Evolutionary conservation across 352 stramenopile genomes (phyloP), one percentile per base, ranked within the genome.

Genomic region (Saprolegnia parasitica): DNA sequence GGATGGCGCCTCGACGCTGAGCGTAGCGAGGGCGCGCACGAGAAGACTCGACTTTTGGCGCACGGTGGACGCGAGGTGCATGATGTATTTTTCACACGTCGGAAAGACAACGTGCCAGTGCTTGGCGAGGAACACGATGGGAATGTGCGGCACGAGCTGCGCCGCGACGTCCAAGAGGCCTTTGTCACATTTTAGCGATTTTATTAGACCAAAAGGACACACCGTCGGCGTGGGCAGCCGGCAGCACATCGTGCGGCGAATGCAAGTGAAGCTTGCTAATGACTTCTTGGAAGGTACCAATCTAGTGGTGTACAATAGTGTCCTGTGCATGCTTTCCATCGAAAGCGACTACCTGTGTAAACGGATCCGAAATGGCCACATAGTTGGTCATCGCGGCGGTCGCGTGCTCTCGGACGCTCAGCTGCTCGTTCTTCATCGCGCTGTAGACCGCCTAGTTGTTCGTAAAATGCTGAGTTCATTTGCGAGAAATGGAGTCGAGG

Each of bases 31-130:
- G 9, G 80, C 74, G 16, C 78, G 47, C 18, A 90, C 75, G 23
- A 90, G 77, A 1, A 47, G 74, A 50, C 79, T 88, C 58, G 78
- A 81, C 60, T 79, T 77, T 35, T 87, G 79, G 0, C 82, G 79
- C 26, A 90, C 82, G 45, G 75, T 90, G 1, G 84, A 90, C 8
- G 84, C 82, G 24, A 89, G 77, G 56, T 92, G 84, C 68, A 87
- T 79, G 23, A 92, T 73, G 39, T 92, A 90, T 23, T 81, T 73
- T 64, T 92, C 84, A 35, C 90, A 73, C 5, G 79, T 90, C 9
- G 82, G 80, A 65, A 86, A 90, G 16, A 92, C 73, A 10, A 90
- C 68, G 37, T 78, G 81, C 84, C 84, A 92, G 64, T 92, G 82
- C 58, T 85, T 88, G 40, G 83, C 32, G 6, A 90, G 67, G 65